Base-by-base conservation (phyloP, 1,139 yeast species). In the Protomyces gravidus region DNA sequence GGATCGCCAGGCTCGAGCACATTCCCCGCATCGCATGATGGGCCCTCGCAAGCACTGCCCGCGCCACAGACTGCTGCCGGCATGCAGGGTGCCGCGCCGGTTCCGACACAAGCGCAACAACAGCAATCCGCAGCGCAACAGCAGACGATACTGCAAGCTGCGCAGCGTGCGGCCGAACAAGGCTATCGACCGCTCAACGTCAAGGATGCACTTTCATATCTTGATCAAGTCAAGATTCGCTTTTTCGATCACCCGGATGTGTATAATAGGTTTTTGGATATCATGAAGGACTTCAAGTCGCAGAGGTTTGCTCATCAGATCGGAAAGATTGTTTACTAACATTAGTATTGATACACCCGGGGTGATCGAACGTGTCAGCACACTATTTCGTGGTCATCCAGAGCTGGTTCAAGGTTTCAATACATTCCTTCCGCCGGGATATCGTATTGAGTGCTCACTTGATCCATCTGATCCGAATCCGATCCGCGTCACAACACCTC, bases 271-370 rank as follows among this genome's bases (percentile, higher is more conserved):
- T 92, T 92, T 70, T 79, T 92, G 69, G 99, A 94, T 71, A 92
- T 92, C 65, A 92, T 92, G 99, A 92, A 92, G 74, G 98, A 94
- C 70, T 94, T 94, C 76, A 92, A 94, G 75, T 86, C 95, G 53
- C 97, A 90, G 74, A 82, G 83, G 76, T 80, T 73, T 64, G 81
- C 77, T 60, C 63, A 5, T 25, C 13, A n/a, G 9, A 5, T 32
- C 25, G n/a, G n/a, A 13, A 4, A 30, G 5, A 11, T 11, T n/a
- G 25, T 32, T n/a, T 3, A 21, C 25, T 25, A 28, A 39, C 32
- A 58, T 4, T 67, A 82, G 88, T 66, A 90, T 92, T 68, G 97
- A 94, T 72, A 92, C 99, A 1, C 98, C 98, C 0, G 99, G 97
- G 21, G 99, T 92, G 39, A 92, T 92, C 70, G 96, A 89, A 69